Evolutionary conservation across 1,139 yeast genomes (phyloP), one percentile per base, ranked within the genome.

Genomic region (Pichia sp.): DNA sequence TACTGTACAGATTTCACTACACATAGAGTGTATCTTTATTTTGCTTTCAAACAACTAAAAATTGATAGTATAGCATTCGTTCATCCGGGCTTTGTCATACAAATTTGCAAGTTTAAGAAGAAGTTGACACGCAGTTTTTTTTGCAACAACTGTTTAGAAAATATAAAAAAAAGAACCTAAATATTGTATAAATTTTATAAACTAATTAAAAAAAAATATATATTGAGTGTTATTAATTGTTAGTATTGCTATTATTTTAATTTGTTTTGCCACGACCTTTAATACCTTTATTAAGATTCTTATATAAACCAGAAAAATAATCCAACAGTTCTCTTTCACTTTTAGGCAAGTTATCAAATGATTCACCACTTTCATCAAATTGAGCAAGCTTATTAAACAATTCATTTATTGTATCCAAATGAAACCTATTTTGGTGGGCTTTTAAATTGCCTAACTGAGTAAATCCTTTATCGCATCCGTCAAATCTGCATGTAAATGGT

Each of bases 391-490:
- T 80, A 49, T 73, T 75, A 8, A 95, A 87, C 60, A 89, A 71
- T 47, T 73, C 73, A 59, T 80, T 80, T 59, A 91, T 75, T 0
- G 95, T 83, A 19, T 80, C 80, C 56, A 81, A 70, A 69, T 91
- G 98, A 66, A 90, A 89, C 62, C 91, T 76, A 69, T 90, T 91
- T 66, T 91, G 98, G 68, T 91, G 98, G 0, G 96, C 87, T 69
- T 91, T 91, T 72, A 91, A 76, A 66, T 91, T 91, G 3, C 97
- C 97, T 60, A 90, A 74, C 70, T 91, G 98, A 0, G 96, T 87
- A 63, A 91, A 91, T 3, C 87, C 79, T 70, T 90, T 90, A 61
- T 80, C 83, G 70, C 98, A 91, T 51, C 77, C 75, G 67, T 89
- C 96, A 55, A 91, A 74, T 59, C 79, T 81, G 69, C 98, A 91